Base-by-base conservation (phyloP, 345 rosid species). In the Populus deltoides region DNA sequence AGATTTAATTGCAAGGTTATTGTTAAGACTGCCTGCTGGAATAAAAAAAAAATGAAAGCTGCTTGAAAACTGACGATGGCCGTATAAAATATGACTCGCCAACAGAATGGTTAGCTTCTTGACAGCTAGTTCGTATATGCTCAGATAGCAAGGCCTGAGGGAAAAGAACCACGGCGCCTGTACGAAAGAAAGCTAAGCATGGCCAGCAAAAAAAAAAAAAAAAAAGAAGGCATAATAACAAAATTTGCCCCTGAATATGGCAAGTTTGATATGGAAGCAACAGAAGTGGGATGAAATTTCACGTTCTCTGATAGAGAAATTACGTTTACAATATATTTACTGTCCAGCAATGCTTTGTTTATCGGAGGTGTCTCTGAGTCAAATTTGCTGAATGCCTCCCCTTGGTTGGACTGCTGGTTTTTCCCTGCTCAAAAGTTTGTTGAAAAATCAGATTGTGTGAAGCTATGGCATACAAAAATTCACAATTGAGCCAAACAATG, bases 301-400 rank as follows among this genome's bases (percentile, higher is more conserved):
- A 22, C 27, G n/a, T 35, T 67, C n/a, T 39, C 8, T 27, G 57
- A n/a, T 67, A 55, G 59, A 36, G 24, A 55, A 36, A 38, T 45
- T 15, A 35, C 36, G 68, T 57, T 69, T 11, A 39, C 66, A 35
- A 31, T 13, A 2, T 78, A 72, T 69, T 12, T 74, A 79, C 36
- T 39, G 57, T 41, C 29, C 65, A 29, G 61, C 57, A 29, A 29
- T 61, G 43, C 39, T 70, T 9, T n/a, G 73, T 65, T 75, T 53
- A 80, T 49, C 83, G 78, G 35, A 71, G 38, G 68, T 63, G 15
- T 31, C 71, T 53, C n/a, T n/a, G 66, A 25, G 35, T 61, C 17
- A 41, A 33, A 51, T 7, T 22, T 38, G 57, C 22, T 20, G 67
- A 5, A 63, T 71, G 79, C 38, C 62, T 70, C 51, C 25, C 70